Percentiles rank a stretch among this genome's conserved stretches.
Conservation (phyloP, 805 yeast species). For the Wickerhamiella sorbophila region DNA sequence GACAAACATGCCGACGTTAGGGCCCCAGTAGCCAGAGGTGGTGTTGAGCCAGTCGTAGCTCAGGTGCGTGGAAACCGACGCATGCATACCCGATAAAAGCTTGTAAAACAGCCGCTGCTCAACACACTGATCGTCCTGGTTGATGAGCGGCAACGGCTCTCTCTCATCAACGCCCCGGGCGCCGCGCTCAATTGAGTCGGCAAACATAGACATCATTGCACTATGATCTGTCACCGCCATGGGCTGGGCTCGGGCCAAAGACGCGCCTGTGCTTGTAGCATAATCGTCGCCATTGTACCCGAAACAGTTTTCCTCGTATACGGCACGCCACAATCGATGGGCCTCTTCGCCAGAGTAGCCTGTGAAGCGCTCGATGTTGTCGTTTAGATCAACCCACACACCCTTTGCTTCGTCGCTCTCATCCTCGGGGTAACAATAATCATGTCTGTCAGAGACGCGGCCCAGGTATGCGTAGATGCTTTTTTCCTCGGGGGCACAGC, state of each 20-base stretch:
- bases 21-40: conserved; percentile 66
- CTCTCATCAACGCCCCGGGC: neutral
- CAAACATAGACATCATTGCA: neutral
- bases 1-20: conserved; percentile 71
- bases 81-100: conserved; percentile 84
- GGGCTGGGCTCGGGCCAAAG: neutral
- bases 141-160: conserved; percentile 20
- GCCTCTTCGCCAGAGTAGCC: conserved; percentile 93
- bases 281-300: conserved; percentile 27
- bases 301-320: conserved; percentile 85
- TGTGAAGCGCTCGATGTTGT: conserved; percentile 91
- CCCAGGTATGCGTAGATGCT: conserved; percentile 11
- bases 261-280: neutral
- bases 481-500: conserved; percentile 14
- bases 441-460: conserved; percentile 1
- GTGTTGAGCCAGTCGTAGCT: conserved; percentile 67
- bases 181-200: conserved; percentile 1
- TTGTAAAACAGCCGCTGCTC: conserved; percentile 85
- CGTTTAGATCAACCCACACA: conserved; percentile 71
- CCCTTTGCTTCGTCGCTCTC: conserved; percentile 25
- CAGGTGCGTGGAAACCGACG: conserved; percentile 86
- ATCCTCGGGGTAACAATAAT: conserved; percentile 32
- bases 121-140: conserved; percentile 44
- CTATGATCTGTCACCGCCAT: neutral
- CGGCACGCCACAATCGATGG: conserved; percentile 81